A percentile compares a stretch with the other conserved stretches of the same genome.
These are phyloP conservation scores for Porphyrellus cyaneotinctus DNA, from an alignment of 768 basidiomycete species.

Conservation along the genomic window DNA sequence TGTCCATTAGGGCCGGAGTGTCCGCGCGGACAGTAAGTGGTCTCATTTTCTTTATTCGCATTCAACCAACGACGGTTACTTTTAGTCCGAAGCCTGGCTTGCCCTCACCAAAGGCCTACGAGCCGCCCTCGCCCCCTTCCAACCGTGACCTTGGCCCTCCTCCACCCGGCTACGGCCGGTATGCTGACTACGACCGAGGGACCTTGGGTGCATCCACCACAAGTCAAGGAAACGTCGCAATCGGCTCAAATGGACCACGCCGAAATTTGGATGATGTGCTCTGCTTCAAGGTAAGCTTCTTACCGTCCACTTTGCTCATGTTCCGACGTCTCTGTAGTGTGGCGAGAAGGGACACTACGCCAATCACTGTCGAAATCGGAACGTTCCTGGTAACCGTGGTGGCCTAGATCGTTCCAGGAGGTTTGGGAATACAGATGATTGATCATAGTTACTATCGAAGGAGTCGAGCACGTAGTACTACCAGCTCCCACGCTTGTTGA, in stretches of 20 bases:
- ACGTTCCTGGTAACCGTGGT: slow-evolving; percentile 87
- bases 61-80: slow-evolving; percentile 5
- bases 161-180: slow-evolving; percentile 88
- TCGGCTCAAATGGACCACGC: slow-evolving; percentile 42
- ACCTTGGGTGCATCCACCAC: slow-evolving; percentile 30
- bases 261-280: slow-evolving; percentile 80
- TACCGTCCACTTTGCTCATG: background rate
- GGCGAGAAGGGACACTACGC: slow-evolving; percentile 94
- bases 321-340: slow-evolving; percentile 47
- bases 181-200: slow-evolving; percentile 67
- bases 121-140: slow-evolving; percentile 70
- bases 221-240: slow-evolving; percentile 24
- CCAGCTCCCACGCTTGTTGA: background rate
- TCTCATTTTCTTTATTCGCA: background rate
- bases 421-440: slow-evolving; percentile 30
- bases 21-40: slow-evolving; percentile 79
- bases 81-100: slow-evolving; percentile 72
- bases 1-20: slow-evolving; percentile 91
- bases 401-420: slow-evolving; percentile 56
- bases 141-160: slow-evolving; percentile 82
- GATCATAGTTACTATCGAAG: background rate
- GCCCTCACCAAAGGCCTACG: slow-evolving; percentile 70
- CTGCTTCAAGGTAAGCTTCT: slow-evolving; percentile 71
- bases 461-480: background rate
- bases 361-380: slow-evolving; percentile 87